Conservation (phyloP, 2,329 filamentous ascomycete species). For the Aspergillus ibericus region DNA sequence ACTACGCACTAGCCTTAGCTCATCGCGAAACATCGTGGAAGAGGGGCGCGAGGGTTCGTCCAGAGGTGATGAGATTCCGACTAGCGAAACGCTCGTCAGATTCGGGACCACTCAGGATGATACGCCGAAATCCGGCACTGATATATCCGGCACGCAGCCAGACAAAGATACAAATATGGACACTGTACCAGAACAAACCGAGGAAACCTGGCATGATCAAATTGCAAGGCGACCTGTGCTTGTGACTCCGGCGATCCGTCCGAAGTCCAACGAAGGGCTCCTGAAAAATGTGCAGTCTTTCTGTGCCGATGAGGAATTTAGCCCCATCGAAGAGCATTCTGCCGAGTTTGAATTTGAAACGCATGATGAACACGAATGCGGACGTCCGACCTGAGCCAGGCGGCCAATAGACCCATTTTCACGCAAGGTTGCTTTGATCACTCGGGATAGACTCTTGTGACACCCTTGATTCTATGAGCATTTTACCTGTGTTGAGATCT, state of each 20-base stretch:
- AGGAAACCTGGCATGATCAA: conserved; percentile 52
- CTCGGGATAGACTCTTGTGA: neutral
- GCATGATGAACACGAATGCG: conserved; percentile 21
- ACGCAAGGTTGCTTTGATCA: neutral
- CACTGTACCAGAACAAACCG: conserved; percentile 18
- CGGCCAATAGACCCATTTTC: too few species aligned
- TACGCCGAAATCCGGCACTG: conserved; percentile 46
- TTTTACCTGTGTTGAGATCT: neutral
- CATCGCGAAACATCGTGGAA: conserved; percentile 43
- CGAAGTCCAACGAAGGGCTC: conserved; percentile 63
- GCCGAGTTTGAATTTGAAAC: conserved; percentile 60
- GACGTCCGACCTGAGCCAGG: conserved; percentile 13
- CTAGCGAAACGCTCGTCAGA: conserved; percentile 73
- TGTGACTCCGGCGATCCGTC: conserved; percentile 58
- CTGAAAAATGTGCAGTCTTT: conserved; percentile 52
- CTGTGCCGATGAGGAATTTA: conserved; percentile 35
- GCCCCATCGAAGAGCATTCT: conserved; percentile 32
- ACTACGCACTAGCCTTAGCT: conserved; percentile 42
- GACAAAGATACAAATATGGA: conserved; percentile 40
- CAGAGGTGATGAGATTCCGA: conserved; percentile 61
- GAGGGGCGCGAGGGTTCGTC: conserved; percentile 50
- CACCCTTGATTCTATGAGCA: neutral
- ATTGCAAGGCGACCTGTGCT: conserved; percentile 63
- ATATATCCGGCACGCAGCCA: conserved; percentile 55
- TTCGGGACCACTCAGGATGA: conserved; percentile 52